A percentile compares a stretch with the other conserved stretches of the same genome.
Conservation (phyloP, 495 filamentous ascomycete genomes). For the Glarea lozoyensis region DNA sequence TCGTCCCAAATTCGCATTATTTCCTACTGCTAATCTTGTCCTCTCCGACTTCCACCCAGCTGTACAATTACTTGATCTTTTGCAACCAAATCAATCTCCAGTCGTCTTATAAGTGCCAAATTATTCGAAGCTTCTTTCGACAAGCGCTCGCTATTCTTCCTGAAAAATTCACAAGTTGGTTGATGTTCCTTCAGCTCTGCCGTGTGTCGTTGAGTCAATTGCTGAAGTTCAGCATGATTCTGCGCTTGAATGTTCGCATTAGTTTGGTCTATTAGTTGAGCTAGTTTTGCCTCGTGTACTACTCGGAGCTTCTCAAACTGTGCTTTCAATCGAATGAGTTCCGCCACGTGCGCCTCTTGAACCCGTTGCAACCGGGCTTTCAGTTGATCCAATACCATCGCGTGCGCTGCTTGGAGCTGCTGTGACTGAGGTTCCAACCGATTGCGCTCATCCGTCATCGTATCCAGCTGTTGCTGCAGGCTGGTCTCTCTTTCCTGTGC, state of each 20-base stretch:
- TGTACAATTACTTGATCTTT: neutral
- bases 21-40: too few species aligned
- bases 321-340: too few species aligned
- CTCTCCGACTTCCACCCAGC: neutral
- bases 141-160: conserved; percentile 7
- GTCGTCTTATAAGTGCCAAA: neutral
- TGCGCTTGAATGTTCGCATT: neutral
- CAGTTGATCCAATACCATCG: too few species aligned
- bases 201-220: neutral
- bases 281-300: neutral
- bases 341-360: too few species aligned
- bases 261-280: neutral
- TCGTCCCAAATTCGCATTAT: too few species aligned
- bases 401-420: too few species aligned
- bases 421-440: too few species aligned
- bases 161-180: conserved; percentile 2
- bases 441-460: too few species aligned
- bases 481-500: too few species aligned
- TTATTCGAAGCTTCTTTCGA: neutral
- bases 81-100: neutral
- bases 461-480: too few species aligned
- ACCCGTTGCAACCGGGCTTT: too few species aligned
- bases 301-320: neutral
- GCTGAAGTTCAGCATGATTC: neutral
- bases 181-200: conserved; percentile 1